Evolutionary conservation across 306 rosid species (phyloP), one percentile per base, ranked within the genome.

Genomic region (Dryas drummondii): DNA sequence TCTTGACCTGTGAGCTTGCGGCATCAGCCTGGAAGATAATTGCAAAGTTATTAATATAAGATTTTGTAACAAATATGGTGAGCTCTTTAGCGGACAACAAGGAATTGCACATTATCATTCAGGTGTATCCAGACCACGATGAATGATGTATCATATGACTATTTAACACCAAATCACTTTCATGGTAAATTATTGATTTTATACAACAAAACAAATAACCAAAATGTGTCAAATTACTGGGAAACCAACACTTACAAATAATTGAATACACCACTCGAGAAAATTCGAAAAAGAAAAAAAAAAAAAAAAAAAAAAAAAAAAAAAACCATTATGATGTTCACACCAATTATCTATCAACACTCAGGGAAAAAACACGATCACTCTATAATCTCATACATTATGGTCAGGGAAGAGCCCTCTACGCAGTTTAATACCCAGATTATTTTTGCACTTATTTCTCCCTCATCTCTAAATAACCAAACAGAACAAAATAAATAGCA

Each of bases 21-120:
- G 80, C 84, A 69, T 91, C 90, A 47, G 91, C 97, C 97, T 91
- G 81, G 6, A 48, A 73, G 66, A 73, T n/a, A 8, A 44, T 73
- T 6, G 40, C 16, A 51, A 68, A 56, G 17, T 65, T 44, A 60
- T 57, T 13, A n/a, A 68, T 42, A 63, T 16, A 49, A 56, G 58
- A 71, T 49, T 45, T 59, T 61, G 50, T 22, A 54, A 80, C 44
- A 66, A 59, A 27, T 22, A 10, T 1, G 5, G 0, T 60, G 4
- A 52, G 67, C 9, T 16, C 48, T 19, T 14, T 26, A 17, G 3
- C 11, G 46, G 19, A 26, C 11, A 66, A 16, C 6, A 17, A 19
- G 6, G 53, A 9, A 54, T 27, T 26, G 10, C 64, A 48, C 22
- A 17, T 40, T 51, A 54, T 53, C 26, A 48, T 37, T 45, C 66